phyloP scores from a whole-genome alignment of 2,329 filamentous ascomycete species.

The Blastomyces parvus region DNA sequence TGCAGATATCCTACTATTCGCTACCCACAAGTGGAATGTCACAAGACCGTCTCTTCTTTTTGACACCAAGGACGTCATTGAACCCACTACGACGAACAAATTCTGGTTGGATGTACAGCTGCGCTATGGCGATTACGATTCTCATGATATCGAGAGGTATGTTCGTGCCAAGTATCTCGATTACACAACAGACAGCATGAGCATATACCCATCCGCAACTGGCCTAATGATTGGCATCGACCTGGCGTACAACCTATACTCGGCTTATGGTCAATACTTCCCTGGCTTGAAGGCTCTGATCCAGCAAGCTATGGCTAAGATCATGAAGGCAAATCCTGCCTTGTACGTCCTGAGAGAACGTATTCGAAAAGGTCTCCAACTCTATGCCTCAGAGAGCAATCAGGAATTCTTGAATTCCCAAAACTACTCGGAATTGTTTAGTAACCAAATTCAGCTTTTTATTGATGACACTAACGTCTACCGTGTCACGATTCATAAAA shows the following conservation, averaged over 20 bases:
- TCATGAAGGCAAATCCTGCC: conserved; percentile 98
- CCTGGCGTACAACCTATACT: conserved; percentile 96
- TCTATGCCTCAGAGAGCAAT: conserved; percentile 97
- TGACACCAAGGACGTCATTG: conserved; percentile 93
- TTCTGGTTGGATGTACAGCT: conserved; percentile 98
- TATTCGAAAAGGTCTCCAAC: conserved; percentile 94
- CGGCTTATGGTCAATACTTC: conserved; percentile 97
- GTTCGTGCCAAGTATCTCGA: conserved; percentile 96
- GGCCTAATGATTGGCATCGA: conserved; percentile 97
- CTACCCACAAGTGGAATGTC: conserved; percentile 98
- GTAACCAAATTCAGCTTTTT: conserved; percentile 96
- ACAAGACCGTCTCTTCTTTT: conserved; percentile 86
- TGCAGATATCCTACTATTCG: conserved; percentile 92
- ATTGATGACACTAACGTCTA: conserved; percentile 99
- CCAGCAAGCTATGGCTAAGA: conserved; percentile 98
- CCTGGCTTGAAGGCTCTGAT: conserved; percentile 89
- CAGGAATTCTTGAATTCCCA: conserved; percentile 99
- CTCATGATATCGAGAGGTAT: conserved; percentile 96
- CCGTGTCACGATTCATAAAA: conserved; percentile 98
- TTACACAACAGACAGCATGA: conserved; percentile 97
- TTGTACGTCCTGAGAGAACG: conserved; percentile 93
- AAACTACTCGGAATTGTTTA: conserved; percentile 98
- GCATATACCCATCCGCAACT: conserved; percentile 93
- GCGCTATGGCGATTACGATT: conserved; percentile 96
- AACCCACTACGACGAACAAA: conserved; percentile 91